Percentiles rank a stretch among this genome's conserved stretches.
phyloP scores from a whole-genome alignment of 352 stramenopile genomes.

The Pythium rishiriense region DNA sequence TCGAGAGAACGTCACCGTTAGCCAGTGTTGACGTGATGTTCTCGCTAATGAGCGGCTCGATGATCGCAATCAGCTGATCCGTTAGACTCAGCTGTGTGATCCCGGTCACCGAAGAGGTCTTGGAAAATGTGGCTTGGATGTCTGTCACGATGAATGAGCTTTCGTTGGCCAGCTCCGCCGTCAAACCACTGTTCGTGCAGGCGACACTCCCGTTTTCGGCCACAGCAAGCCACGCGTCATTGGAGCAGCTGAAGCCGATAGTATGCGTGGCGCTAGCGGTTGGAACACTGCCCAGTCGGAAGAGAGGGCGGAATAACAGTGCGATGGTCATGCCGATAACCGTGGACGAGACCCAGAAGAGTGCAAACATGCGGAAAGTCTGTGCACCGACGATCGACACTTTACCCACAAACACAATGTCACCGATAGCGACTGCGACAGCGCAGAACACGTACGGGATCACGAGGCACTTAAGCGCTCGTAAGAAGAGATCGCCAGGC shows the following conservation, averaged over 20 bases:
- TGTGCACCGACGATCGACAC: slow-evolving; percentile 64
- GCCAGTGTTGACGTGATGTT: slow-evolving; percentile 64
- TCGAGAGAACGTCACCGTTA: slow-evolving; percentile 51
- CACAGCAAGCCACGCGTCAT: slow-evolving; percentile 37
- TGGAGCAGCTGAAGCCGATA: slow-evolving; percentile 52
- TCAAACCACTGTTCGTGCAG: slow-evolving; percentile 3
- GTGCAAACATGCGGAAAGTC: slow-evolving; percentile 62
- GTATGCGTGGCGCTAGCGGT: slow-evolving; percentile 23
- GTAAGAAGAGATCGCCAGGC: slow-evolving; percentile 73
- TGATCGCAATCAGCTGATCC: slow-evolving; percentile 60
- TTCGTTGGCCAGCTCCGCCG: slow-evolving; percentile 9
- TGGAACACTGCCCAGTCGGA: slow-evolving; percentile 31
- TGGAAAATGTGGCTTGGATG: slow-evolving; percentile 44
- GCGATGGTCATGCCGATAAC: slow-evolving; percentile 55
- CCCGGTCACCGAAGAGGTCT: slow-evolving; percentile 29
- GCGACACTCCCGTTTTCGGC: slow-evolving; percentile 13
- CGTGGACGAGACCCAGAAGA: slow-evolving; percentile 54
- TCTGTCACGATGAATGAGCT: slow-evolving; percentile 47
- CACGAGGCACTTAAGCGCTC: slow-evolving; percentile 75
- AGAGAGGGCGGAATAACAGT: slow-evolving; percentile 57
- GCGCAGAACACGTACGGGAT: slow-evolving; percentile 83
- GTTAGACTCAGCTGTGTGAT: slow-evolving; percentile 54
- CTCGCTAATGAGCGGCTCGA: slow-evolving; percentile 54
- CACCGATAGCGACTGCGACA: slow-evolving; percentile 69
- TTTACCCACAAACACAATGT: slow-evolving; percentile 78